Conservation (phyloP, 192 early-diverging fungal genomes). For the Linnemannia elongata region DNA sequence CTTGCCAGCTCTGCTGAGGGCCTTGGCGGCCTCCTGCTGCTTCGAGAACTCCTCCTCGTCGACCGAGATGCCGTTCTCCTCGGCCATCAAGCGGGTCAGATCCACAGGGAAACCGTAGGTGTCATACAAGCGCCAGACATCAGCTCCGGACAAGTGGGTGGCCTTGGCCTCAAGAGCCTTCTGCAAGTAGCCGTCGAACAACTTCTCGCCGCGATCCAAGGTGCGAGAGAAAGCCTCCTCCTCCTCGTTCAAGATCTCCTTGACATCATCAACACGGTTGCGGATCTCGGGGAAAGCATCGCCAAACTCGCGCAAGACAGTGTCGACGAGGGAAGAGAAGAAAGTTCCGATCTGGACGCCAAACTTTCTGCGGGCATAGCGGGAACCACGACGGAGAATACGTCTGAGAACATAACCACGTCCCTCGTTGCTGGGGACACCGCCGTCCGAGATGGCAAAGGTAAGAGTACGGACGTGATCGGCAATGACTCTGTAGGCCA, state of each 20-base stretch:
- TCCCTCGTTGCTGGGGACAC: constrained; percentile 97
- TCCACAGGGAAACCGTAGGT: constrained; percentile 99
- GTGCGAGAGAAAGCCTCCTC: constrained; percentile 96
- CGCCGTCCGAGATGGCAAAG: constrained; percentile 97
- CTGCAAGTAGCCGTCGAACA: constrained; percentile 85
- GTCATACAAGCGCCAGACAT: constrained; percentile 98
- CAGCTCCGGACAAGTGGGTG: constrained; percentile 81
- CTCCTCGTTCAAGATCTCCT: constrained; percentile 97
- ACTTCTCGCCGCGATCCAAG: constrained; percentile 95
- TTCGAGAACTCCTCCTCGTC: constrained; percentile 87
- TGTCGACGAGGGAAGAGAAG: constrained; percentile 95
- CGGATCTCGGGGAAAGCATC: constrained; percentile 92
- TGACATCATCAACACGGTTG: constrained; percentile 83
- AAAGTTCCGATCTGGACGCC: constrained; percentile 91
- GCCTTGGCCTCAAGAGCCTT: constrained; percentile 74
- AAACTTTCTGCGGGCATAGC: constrained; percentile 95
- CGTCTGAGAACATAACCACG: constrained; percentile 98
- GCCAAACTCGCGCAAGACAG: constrained; percentile 91
- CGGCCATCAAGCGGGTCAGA: constrained; percentile 97
- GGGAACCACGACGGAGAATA: constrained; percentile 94
- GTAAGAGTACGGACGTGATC: constrained; percentile 97
- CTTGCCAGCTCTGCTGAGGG: constrained; percentile 73
- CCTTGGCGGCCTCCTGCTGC: constrained; percentile 85
- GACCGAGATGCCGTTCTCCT: constrained; percentile 89
- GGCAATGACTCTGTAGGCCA: constrained; percentile 98